Evolutionary conservation across 2,329 filamentous ascomycete species (phyloP).

Genomic region (Blumeria graminis): DNA sequence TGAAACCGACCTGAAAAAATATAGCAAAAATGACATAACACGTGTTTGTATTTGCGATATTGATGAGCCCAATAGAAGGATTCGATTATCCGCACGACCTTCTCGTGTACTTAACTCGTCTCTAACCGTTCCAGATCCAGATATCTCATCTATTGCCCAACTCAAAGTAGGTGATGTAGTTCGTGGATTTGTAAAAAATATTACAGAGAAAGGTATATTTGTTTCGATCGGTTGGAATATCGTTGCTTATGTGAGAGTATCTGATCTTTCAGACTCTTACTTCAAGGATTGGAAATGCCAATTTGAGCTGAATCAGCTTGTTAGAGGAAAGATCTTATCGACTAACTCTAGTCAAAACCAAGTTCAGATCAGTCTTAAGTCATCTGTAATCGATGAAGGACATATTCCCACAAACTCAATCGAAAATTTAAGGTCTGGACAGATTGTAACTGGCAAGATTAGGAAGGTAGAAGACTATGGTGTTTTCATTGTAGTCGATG

Average conservation of each 20-base stretch:
- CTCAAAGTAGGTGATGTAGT: slow-evolving; percentile 55
- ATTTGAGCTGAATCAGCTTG: slow-evolving; percentile 72
- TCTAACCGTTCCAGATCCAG: slow-evolving; percentile 53
- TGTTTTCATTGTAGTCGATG: slow-evolving; percentile 77
- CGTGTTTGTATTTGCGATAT: slow-evolving; percentile 67
- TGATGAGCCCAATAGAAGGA: slow-evolving; percentile 62
- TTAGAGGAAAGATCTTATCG: slow-evolving; percentile 60
- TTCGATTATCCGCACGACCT: slow-evolving; percentile 60
- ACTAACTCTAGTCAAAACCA: slow-evolving; percentile 46
- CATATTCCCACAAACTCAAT: slow-evolving; percentile 53
- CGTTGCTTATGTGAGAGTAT: slow-evolving; percentile 61
- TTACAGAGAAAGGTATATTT: slow-evolving; percentile 75
- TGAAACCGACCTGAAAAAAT: slow-evolving; percentile 48
- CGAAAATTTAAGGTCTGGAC: slow-evolving; percentile 52
- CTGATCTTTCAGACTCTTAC: slow-evolving; percentile 72
- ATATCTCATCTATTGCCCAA: slow-evolving; percentile 47
- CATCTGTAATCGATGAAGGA: slow-evolving; percentile 56
- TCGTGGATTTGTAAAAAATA: slow-evolving; percentile 77
- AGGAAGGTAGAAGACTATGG: slow-evolving; percentile 89
- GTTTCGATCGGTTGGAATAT: slow-evolving; percentile 61
- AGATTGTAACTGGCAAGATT: slow-evolving; percentile 70
- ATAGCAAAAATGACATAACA: slow-evolving; percentile 65
- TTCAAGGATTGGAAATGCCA: slow-evolving; percentile 88
- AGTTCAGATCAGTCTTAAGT: slow-evolving; percentile 68
- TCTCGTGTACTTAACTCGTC: slow-evolving; percentile 78